phyloP scores from a whole-genome alignment of 208 protist species.

The Lotmaria passim region DNA sequence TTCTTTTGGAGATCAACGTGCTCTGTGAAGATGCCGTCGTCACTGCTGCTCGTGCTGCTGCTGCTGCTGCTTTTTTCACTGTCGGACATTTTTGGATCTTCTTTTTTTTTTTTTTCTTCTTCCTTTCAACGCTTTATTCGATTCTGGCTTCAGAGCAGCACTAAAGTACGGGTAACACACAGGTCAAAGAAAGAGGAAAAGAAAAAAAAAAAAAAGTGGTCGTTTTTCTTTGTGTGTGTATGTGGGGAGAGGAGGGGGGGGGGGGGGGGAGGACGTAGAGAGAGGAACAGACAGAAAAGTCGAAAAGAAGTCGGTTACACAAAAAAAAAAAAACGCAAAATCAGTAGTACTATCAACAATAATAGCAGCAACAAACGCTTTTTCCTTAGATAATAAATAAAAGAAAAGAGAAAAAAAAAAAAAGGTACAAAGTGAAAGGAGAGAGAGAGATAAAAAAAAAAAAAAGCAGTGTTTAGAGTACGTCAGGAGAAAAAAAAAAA shows the following conservation, averaged over 20 bases:
- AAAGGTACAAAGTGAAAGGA: background rate
- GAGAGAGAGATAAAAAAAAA: slow-evolving; percentile 24
- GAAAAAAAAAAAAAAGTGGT: slow-evolving; percentile 1
- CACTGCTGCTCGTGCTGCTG: slow-evolving; percentile 26
- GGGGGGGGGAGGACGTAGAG: background rate
- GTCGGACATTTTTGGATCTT: slow-evolving; percentile 12
- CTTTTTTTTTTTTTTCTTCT: background rate
- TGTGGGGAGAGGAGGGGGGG: slow-evolving; percentile 6
- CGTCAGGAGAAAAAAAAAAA: slow-evolving; percentile 25
- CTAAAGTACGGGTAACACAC: background rate
- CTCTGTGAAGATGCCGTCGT: slow-evolving; percentile 35
- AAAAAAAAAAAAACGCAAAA: slow-evolving; percentile 1
- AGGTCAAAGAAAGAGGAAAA: slow-evolving; percentile 2
- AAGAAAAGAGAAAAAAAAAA: background rate
- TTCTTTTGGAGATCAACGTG: slow-evolving; percentile 19
- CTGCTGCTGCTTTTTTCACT: background rate
- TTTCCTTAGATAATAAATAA: background rate
- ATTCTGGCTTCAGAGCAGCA: background rate
- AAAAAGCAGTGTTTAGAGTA: slow-evolving; percentile 1
- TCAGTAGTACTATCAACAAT: background rate
- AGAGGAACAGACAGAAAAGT: slow-evolving; percentile 11
- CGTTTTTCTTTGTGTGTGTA: too few species aligned
- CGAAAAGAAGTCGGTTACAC: slow-evolving; percentile 11
- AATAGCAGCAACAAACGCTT: background rate
- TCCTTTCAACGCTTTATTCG: background rate